Conservation (phyloP, 768 basidiomycete species). For the Hemileccinum rubropunctum region DNA sequence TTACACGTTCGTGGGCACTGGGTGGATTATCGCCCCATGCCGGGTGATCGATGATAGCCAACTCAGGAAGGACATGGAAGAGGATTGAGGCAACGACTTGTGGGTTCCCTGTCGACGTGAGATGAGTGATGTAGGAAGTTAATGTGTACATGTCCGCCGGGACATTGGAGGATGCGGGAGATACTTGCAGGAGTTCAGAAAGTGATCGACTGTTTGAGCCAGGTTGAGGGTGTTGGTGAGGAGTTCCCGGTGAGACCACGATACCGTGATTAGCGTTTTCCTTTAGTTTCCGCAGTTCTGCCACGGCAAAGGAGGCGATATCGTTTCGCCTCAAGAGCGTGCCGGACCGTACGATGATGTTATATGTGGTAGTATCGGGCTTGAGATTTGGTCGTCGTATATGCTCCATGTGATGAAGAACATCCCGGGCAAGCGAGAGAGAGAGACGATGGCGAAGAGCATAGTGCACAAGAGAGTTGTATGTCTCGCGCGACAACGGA, state of each 20-base stretch:
- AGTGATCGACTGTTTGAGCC: constrained; percentile 3
- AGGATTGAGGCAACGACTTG: constrained; percentile 45
- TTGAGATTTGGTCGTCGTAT: constrained; percentile 39
- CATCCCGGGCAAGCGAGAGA: constrained; percentile 40
- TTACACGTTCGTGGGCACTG: constrained; percentile 22
- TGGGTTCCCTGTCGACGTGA: constrained; percentile 49
- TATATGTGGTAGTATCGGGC: constrained; percentile 52
- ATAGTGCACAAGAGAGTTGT: constrained; percentile 67
- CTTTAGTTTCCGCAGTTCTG: constrained; percentile 28
- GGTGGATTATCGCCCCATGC: constrained; percentile 33
- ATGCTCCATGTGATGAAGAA: constrained; percentile 56
- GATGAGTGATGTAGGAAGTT: constrained; percentile 49
- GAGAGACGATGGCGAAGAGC: constrained; percentile 60
- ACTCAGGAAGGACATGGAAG: constrained; percentile 56
- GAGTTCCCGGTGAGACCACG: constrained; percentile 9
- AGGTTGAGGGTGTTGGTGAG: not conserved
- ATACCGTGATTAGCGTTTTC: constrained; percentile 26
- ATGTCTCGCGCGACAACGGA: constrained; percentile 40
- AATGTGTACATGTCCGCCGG: constrained; percentile 46
- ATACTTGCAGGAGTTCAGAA: constrained; percentile 11
- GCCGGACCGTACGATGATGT: constrained; percentile 56
- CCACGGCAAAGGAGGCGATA: constrained; percentile 39
- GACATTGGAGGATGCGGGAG: constrained; percentile 15
- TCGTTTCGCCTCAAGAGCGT: constrained; percentile 47
- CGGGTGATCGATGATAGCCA: constrained; percentile 39